Base-by-base conservation (phyloP, 495 filamentous ascomycete genomes). In the Chaetomium cochliodes region DNA sequence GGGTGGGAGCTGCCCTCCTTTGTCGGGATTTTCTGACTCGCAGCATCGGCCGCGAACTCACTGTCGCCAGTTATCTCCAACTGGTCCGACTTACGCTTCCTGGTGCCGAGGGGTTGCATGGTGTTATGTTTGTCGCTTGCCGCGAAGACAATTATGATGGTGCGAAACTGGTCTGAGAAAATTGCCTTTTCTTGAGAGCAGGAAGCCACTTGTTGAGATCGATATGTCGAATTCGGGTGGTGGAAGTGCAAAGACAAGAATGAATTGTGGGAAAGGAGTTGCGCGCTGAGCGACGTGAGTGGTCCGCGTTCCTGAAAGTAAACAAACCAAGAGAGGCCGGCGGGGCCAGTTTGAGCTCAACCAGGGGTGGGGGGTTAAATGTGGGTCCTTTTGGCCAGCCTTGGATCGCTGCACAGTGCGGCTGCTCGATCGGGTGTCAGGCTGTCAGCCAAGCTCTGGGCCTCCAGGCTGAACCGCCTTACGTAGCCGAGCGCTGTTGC, bases 51-150 rank as follows among this genome's bases (percentile, higher is more conserved):
- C 30, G 67, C 44, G 63, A 59, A 71, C 28, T 70, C 68, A 53
- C 71, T 67, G 51, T 78, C 76, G 47, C 70, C 65, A 25, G 74
- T 68, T 62, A 67, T 75, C 53, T 66, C 70, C 7, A 78, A 73
- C 63, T 80, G 78, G 37, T 83, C 79, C 9, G 86, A 88, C 74
- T 86, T 88, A 72, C 83, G 85, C 74, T 89, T 90, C 70, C 74
- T 80, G 41, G 81, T 73, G 58, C 80, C 73, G 52, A 74, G 64
- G 23, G 85, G 77, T 70, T 85, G 76, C 88, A 52, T 30, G 7
- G 47, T 42, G 22, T 56, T 9, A 11, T 15, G 22, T 5, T 4
- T 2, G 26, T 39, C n/a, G 22, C 26, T 4, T 2, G 26, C 26
- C n/a, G 22, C 26, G 13, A 50, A 50, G 26, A 15, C 18, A n/a